Evolutionary conservation across 805 yeast species (phyloP).

Genomic region (Saccharomyces mikatae): DNA sequence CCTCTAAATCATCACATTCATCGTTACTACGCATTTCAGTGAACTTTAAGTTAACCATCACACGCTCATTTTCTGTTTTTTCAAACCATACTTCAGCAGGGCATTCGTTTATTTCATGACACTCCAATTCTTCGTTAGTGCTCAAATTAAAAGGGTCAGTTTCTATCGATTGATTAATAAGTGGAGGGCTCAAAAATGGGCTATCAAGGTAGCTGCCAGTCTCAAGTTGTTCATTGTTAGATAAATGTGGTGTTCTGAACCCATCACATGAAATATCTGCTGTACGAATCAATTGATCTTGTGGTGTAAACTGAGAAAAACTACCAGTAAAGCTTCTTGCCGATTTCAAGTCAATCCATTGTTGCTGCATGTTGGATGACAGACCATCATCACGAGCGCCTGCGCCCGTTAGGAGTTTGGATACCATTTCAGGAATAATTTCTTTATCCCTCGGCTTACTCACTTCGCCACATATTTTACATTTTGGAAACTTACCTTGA

Average conservation of each 20-base stretch:
- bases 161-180: not conserved
- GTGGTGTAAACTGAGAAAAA: conserved; percentile 18
- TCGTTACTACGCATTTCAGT: conserved; percentile 5
- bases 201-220: not conserved
- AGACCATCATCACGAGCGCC: not conserved
- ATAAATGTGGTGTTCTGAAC: conserved; percentile 12
- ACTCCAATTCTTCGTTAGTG: not conserved
- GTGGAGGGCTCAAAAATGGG: not conserved
- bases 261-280: conserved; percentile 27
- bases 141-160: not conserved
- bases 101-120: not conserved
- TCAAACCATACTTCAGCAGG: not conserved
- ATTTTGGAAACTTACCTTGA: conserved; percentile 17
- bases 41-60: conserved; percentile 9
- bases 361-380: conserved; percentile 7
- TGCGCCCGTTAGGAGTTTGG: conserved; percentile 10
- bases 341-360: conserved; percentile 15
- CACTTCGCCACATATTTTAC: conserved; percentile 21
- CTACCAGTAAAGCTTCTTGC: conserved; percentile 2
- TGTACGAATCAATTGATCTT: conserved; percentile 24
- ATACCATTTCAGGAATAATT: conserved; percentile 20
- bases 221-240: not conserved
- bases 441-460: conserved; percentile 27
- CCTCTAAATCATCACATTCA: not conserved
- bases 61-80: not conserved